These are phyloP conservation scores for Pisolithus tinctorius DNA, from an alignment of 768 basidiomycete species.

Conservation along the genomic window DNA sequence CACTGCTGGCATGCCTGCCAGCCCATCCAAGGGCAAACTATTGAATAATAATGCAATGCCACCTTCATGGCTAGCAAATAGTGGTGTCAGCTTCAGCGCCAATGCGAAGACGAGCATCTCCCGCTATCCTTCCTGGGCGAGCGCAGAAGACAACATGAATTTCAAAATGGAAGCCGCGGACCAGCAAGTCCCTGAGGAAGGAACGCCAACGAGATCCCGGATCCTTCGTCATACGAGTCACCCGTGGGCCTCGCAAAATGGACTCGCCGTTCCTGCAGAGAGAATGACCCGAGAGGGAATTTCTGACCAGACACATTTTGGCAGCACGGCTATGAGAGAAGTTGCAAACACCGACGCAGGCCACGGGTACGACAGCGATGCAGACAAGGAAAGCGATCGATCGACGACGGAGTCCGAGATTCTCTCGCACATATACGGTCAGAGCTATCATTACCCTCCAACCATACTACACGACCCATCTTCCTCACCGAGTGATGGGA, in stretches of 20 bases:
- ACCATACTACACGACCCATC: neutral
- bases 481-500: neutral
- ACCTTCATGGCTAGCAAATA: slow-evolving; percentile 5
- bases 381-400: neutral
- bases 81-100: neutral
- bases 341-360: neutral
- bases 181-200: slow-evolving; percentile 6
- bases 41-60: slow-evolving; percentile 10
- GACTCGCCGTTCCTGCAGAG: slow-evolving; percentile 3
- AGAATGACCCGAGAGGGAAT: neutral
- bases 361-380: neutral
- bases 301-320: neutral
- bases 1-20: slow-evolving; percentile 17
- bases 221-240: slow-evolving; percentile 21
- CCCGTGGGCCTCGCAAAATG: slow-evolving; percentile 7
- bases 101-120: neutral
- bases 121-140: neutral
- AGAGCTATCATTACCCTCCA: slow-evolving; percentile 23
- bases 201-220: slow-evolving; percentile 7
- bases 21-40: slow-evolving; percentile 7
- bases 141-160: neutral
- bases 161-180: slow-evolving; percentile 1
- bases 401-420: neutral
- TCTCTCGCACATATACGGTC: slow-evolving; percentile 19
- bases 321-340: slow-evolving; percentile 6